Conservation (phyloP, 176 grass and related monocot genomes). For the Phoenix roebelenii region DNA sequence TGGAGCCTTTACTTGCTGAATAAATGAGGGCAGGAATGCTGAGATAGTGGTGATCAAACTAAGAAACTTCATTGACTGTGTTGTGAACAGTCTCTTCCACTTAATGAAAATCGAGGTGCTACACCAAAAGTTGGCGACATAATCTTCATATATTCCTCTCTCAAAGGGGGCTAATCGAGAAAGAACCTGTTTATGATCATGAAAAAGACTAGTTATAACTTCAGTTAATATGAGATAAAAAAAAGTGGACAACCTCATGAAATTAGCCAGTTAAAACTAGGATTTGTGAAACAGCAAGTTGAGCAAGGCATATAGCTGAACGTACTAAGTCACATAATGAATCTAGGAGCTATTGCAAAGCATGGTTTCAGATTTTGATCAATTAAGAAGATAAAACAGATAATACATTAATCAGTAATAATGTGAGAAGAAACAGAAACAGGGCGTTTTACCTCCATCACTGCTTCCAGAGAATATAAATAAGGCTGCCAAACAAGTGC, state of each 20-base stretch:
- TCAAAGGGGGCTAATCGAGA: constrained; percentile 84
- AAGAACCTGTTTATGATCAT: constrained; percentile 44
- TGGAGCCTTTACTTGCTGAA: constrained; percentile 78
- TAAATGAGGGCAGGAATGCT: constrained; percentile 74
- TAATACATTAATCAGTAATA: neutral
- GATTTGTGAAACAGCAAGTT: too few relatives aligned
- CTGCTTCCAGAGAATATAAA: constrained; percentile 62
- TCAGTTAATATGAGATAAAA: neutral
- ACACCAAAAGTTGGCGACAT: constrained; percentile 97
- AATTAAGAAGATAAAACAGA: too few relatives aligned
- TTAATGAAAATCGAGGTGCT: constrained; percentile 81
- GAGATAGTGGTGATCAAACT: constrained; percentile 66
- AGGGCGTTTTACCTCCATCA: constrained; percentile 38
- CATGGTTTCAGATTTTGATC: too few relatives aligned
- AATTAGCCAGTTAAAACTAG: too few relatives aligned
- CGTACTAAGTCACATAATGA: too few relatives aligned
- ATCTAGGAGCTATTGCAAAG: too few relatives aligned
- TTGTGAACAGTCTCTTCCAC: constrained; percentile 72
- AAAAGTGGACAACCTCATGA: neutral
- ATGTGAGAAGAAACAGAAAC: neutral
- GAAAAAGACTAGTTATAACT: constrained; percentile 18
- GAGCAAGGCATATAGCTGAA: too few relatives aligned
- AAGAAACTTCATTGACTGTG: constrained; percentile 57
- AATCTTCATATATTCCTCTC: constrained; percentile 92
- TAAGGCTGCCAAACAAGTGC: constrained; percentile 88